These are phyloP conservation scores for Hypoxylon perforatum DNA, from an alignment of 495 filamentous ascomycete species.

Conservation along the genomic window DNA sequence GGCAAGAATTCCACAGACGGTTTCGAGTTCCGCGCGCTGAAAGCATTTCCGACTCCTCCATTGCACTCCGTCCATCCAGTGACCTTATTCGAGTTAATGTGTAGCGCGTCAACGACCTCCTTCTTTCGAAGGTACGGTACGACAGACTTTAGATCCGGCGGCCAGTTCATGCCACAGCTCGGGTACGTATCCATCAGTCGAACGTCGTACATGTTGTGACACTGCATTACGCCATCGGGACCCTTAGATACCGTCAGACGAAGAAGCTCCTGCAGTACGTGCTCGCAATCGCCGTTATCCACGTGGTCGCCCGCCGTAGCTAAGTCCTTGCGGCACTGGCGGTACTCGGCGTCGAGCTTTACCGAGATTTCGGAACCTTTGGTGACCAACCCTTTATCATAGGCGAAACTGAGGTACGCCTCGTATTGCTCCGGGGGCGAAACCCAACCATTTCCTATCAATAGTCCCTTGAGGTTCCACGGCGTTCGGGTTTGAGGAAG, in stretches of 20 bases:
- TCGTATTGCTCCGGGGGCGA: constrained; percentile 89
- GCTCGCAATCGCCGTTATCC: constrained; percentile 76
- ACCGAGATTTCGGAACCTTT: constrained; percentile 71
- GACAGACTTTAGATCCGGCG: constrained; percentile 79
- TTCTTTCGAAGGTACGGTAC: constrained; percentile 83
- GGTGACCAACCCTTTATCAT: constrained; percentile 75
- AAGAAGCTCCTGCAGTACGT: constrained; percentile 76
- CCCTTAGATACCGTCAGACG: constrained; percentile 62
- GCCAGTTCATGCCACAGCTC: constrained; percentile 96
- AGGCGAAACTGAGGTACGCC: constrained; percentile 83
- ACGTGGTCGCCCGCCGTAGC: constrained; percentile 71
- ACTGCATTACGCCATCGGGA: constrained; percentile 62
- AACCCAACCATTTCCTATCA: constrained; percentile 99
- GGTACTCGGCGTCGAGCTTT: constrained; percentile 61
- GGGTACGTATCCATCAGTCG: constrained; percentile 78
- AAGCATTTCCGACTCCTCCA: constrained; percentile 75
- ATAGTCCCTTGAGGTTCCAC: constrained; percentile 87
- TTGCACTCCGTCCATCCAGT: constrained; percentile 94
- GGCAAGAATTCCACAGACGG: constrained; percentile 83
- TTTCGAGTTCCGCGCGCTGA: constrained; percentile 72
- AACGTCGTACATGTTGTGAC: constrained; percentile 95
- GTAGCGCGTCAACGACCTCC: constrained; percentile 83
- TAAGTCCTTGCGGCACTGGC: constrained; percentile 71
- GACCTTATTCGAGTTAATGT: constrained; percentile 82
- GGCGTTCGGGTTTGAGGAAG: constrained; percentile 46